A percentile compares a stretch with the other conserved stretches of the same genome.
phyloP scores from a whole-genome alignment of 192 early-diverging fungal genomes.

The Coemansia sp. region DNA sequence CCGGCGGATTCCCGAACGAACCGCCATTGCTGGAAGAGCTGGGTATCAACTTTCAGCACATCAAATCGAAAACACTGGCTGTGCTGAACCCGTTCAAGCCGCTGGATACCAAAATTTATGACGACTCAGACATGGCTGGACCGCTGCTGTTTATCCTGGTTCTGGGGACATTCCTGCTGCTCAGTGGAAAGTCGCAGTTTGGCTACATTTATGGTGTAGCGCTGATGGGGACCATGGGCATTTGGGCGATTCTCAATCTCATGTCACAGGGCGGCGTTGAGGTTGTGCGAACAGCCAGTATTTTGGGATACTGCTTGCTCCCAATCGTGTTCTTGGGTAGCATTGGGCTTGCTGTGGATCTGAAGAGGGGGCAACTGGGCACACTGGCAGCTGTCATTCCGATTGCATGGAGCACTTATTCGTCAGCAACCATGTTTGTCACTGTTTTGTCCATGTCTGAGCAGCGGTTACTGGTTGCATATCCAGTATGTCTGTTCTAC shows the following conservation, averaged over 20 bases:
- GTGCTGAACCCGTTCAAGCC: conserved; percentile 82
- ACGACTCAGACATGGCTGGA: conserved; percentile 94
- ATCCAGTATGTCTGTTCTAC: conserved; percentile 90
- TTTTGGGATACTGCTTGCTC: conserved; percentile 95
- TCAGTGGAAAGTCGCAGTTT: conserved; percentile 94
- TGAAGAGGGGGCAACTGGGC: conserved; percentile 65
- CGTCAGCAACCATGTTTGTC: conserved; percentile 92
- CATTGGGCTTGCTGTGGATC: conserved; percentile 64
- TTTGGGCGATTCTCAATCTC: conserved; percentile 88
- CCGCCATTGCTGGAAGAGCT: conserved; percentile 94
- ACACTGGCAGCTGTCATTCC: conserved; percentile 64
- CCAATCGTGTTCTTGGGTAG: conserved; percentile 91
- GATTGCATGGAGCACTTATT: conserved; percentile 93
- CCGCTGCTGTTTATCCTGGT: conserved; percentile 88
- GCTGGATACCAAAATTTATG: conserved; percentile 82
- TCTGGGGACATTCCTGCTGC: conserved; percentile 85
- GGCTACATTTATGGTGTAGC: conserved; percentile 97
- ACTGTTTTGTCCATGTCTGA: conserved; percentile 88
- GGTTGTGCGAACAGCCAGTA: conserved; percentile 82
- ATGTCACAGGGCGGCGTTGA: conserved; percentile 92
- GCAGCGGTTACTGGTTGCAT: conserved; percentile 91
- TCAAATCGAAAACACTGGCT: conserved; percentile 79
- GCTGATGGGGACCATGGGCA: conserved; percentile 78
- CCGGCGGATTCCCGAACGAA: conserved; percentile 90
- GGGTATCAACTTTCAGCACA: conserved; percentile 92